Evolutionary conservation across 2,329 filamentous ascomycete species (phyloP), one percentile per base, ranked within the genome.

Genomic region (Apiospora hydei): DNA sequence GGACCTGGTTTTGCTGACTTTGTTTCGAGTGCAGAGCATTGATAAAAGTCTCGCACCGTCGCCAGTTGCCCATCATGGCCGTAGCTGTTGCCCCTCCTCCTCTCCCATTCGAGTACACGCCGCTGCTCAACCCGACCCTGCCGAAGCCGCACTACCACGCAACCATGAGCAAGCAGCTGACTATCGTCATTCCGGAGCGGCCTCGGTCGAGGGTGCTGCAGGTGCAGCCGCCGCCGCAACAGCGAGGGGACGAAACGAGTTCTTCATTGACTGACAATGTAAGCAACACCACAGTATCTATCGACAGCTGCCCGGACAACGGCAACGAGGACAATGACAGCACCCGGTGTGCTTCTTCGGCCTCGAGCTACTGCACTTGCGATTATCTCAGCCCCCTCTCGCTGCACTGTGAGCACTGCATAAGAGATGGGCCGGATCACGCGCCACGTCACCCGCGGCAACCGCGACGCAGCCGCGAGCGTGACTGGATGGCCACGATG

Each of bases 401-500:
- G 16, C 24, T 30, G 13, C 47, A 49, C 21, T 69, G 67, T 24
- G 67, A 69, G 18, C 38, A 49, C 16, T 69, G 67, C 26, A 4
- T 69, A 13, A n/a, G 47, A 14, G 38, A 69, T 44, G 44, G 47
- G 4, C 6, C 38, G 26, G 44, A 49, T 8, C 44, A 68, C n/a
- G 30, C 43, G 8, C 34, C 34, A 5, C 34, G 14, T 1, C 41
- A 11, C 14, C n/a, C 16, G 14, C 61, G 4, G 6, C n/a, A 13
- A 5, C 34, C 34, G 5, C 34, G 34, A 6, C 57, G 16, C 8
- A 26, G 24, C 34, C 34, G 30, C 1, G 34, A n/a, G 18, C 30
- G 10, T 10, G 57, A 64, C 34, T 64, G 57, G 57, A 64, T 64
- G 57, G 34, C 57, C 10, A 41, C 57, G 3, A 64, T 64, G 57